Conservation (phyloP, 495 filamentous ascomycete species). For the Hypoxylon fragiforme region DNA sequence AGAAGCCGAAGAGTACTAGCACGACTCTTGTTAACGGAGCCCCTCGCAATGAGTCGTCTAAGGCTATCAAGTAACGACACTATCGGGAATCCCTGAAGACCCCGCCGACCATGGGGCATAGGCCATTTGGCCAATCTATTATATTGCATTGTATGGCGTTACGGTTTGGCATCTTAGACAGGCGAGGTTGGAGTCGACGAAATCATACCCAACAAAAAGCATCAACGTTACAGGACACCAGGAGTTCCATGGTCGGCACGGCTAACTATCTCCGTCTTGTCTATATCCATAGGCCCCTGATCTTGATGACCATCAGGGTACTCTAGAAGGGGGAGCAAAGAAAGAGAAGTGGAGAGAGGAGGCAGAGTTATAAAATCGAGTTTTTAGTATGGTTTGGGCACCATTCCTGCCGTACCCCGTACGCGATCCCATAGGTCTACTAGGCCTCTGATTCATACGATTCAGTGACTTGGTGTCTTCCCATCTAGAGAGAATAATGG, state of each 20-base stretch:
- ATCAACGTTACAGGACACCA: slow-evolving; percentile 37
- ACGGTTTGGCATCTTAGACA: slow-evolving; percentile 38
- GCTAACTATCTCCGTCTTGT: slow-evolving; percentile 28
- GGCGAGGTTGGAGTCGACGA: slow-evolving; percentile 34
- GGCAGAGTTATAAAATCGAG: slow-evolving; percentile 4
- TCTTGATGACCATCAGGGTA: slow-evolving; percentile 2
- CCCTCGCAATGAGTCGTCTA: slow-evolving; percentile 29
- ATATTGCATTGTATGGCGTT: slow-evolving; percentile 40
- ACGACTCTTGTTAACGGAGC: slow-evolving; percentile 30
- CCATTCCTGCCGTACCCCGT: neutral
- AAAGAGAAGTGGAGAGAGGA: neutral
- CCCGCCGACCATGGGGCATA: neutral
- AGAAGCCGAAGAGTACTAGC: slow-evolving; percentile 30
- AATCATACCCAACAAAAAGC: slow-evolving; percentile 42
- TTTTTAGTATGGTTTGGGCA: slow-evolving; percentile 6
- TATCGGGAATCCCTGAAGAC: neutral
- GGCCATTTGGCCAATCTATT: slow-evolving; percentile 10
- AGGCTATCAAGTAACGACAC: slow-evolving; percentile 16
- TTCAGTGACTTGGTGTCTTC: no score
- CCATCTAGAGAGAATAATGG: no score
- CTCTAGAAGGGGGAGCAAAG: slow-evolving; percentile 3
- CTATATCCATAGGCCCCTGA: slow-evolving; percentile 19
- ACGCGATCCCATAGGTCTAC: no score
- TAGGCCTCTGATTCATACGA: no score
- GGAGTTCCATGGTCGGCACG: slow-evolving; percentile 36